Percentiles rank a stretch among this genome's conserved stretches.
Conservation (phyloP, 306 rosid species). For the Spatholobus suberectus region DNA sequence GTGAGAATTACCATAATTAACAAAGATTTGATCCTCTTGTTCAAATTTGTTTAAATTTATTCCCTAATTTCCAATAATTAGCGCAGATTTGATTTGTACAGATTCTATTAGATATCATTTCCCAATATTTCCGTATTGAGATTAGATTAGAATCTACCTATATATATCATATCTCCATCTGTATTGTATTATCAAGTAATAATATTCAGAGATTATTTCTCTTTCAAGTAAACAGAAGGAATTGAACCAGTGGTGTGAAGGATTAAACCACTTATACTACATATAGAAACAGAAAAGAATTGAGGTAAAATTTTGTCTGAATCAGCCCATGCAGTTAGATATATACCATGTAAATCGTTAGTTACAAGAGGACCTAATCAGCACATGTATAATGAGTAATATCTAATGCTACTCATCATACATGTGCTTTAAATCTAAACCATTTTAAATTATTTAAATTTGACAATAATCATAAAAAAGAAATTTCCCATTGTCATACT, state of each 20-base stretch:
- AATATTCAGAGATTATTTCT: background rate
- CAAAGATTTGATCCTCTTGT: background rate
- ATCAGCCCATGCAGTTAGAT: background rate
- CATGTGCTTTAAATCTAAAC: conserved; percentile 10
- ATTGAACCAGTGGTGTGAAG: background rate
- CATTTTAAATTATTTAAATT: background rate
- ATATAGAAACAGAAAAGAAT: background rate
- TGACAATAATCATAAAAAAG: background rate
- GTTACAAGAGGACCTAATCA: background rate
- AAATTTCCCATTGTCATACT: background rate
- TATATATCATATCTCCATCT: background rate
- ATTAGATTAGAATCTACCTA: background rate
- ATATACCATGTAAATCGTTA: background rate
- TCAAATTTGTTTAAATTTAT: background rate
- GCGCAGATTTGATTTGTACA: background rate
- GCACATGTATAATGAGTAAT: background rate
- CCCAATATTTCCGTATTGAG: background rate
- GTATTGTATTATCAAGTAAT: background rate
- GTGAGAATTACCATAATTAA: too few relatives aligned
- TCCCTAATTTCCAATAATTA: background rate
- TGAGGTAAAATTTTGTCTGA: background rate
- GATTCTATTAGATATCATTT: background rate
- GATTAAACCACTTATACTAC: background rate
- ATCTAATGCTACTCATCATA: background rate
- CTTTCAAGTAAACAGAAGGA: background rate